These are phyloP conservation scores for Tillandsia leiboldiana DNA, from an alignment of 176 grass and related monocot species.

Conservation along the genomic window DNA sequence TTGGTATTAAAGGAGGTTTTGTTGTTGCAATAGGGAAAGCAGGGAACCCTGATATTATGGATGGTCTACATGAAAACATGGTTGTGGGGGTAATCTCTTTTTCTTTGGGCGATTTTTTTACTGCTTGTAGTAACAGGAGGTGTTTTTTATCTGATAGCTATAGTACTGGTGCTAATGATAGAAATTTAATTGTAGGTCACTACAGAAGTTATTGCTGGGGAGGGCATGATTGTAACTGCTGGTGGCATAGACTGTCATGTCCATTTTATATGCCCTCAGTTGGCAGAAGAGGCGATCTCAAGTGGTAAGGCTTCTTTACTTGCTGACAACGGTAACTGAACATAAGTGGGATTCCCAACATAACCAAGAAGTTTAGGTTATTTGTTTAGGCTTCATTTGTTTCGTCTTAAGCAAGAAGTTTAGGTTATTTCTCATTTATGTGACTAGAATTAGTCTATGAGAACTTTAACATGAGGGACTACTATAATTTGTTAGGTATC, in stretches of 20 bases:
- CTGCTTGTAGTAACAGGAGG: too few relatives aligned
- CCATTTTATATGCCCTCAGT: slow-evolving; percentile 95
- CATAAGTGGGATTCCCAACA: neutral
- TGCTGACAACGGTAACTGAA: neutral
- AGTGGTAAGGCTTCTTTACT: slow-evolving; percentile 54
- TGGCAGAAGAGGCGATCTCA: slow-evolving; percentile 71
- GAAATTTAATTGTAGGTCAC: slow-evolving; percentile 45
- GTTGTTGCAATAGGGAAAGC: slow-evolving; percentile 80
- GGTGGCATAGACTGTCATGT: slow-evolving; percentile 95
- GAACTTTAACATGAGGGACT: slow-evolving; percentile 2
- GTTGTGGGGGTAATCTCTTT: slow-evolving; percentile 69
- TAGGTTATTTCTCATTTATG: too few relatives aligned
- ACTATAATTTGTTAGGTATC: slow-evolving; percentile 44
- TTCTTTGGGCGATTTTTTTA: neutral
- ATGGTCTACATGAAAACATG: slow-evolving; percentile 67
- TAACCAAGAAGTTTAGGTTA: neutral
- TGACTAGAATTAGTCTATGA: neutral
- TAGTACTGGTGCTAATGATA: neutral
- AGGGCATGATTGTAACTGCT: slow-evolving; percentile 92
- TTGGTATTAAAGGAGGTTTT: slow-evolving; percentile 72
- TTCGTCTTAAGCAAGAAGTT: too few relatives aligned
- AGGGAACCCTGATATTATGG: slow-evolving; percentile 95
- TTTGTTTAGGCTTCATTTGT: too few relatives aligned
- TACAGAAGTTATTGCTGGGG: slow-evolving; percentile 89
- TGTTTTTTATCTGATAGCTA: neutral